Base-by-base conservation (phyloP, 1,139 yeast species). In the Hyphopichia khmerensis region DNA sequence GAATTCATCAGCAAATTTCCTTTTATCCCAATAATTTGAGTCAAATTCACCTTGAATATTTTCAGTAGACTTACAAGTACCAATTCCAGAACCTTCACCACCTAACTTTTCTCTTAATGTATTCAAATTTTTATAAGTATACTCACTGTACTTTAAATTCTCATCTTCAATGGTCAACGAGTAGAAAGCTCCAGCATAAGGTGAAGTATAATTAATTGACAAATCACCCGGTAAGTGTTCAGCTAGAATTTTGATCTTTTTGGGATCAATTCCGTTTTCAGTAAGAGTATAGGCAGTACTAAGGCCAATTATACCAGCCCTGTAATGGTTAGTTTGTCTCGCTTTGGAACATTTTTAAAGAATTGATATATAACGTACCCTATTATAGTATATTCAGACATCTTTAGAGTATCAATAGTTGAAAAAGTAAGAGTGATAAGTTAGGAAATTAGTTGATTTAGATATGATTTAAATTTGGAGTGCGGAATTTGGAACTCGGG, bases 241-340 rank as follows among this genome's bases (percentile, higher is more conserved):
- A 11, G 64, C 58, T 10, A 57, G 36, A 5, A 59, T 46, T 2
- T 47, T 24, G 30, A 59, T 56, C 0, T 43, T 17, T 2, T 35
- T 33, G 2, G 57, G 45, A 2, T 43, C 48, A 2, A 48, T 41
- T 2, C 57, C 59, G 9, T 46, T 42, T 18, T 58, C 56, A 29
- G 57, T 36, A 19, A 62, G 51, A n/a, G 45, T 41, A 39, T 48
- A 57, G 6, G 53, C 56, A 16, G 66, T 61, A 39, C 60, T 60
- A 13, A 60, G 53, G 3, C 65, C 65, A 19, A 57, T 54, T 19
- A 62, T 47, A 3, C 66, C 66, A 16, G 61, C 42, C 9, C 55
- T 49, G n/a, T 10, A 8, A 15, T 7, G 16, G 40, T 33, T 31
- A 34, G 36, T 35, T 15, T 17, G 13, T 16, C 3, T 11, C n/a